A percentile compares a stretch with the other conserved stretches of the same genome.
phyloP scores from a whole-genome alignment of 2,329 filamentous ascomycete species.

The Nectriaceae sp. region DNA sequence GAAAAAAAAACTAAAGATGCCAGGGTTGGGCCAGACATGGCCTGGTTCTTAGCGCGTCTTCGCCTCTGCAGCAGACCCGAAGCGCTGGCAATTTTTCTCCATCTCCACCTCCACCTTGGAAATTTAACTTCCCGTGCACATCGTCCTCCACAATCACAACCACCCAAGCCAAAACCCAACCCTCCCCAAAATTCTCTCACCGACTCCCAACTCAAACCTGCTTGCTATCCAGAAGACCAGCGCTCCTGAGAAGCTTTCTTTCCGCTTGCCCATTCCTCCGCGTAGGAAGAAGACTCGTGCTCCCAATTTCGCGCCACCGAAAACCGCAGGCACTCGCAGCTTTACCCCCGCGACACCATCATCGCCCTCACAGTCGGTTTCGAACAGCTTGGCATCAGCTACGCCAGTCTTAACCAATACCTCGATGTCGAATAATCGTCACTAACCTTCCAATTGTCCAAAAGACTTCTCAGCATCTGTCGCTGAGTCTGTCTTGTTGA shows the following conservation, averaged over 20 bases:
- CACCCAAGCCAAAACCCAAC: constrained; percentile 4
- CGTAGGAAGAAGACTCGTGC: no score
- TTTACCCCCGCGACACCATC: neutral
- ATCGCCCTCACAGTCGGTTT: constrained; percentile 2
- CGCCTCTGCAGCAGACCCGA: no score
- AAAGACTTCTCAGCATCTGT: constrained; percentile 27
- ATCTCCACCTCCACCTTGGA: constrained; percentile 9
- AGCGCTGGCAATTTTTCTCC: constrained; percentile 1
- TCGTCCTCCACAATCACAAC: constrained; percentile 14
- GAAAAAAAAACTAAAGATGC: neutral
- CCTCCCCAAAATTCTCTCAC: constrained; percentile 28
- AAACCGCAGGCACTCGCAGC: neutral
- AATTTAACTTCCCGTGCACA: constrained; percentile 9
- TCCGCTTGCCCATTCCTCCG: neutral
- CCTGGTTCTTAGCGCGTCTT: no score
- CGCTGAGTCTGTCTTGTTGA: constrained; percentile 25
- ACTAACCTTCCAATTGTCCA: constrained; percentile 22
- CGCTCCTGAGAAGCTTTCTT: neutral
- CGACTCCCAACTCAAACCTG: no score
- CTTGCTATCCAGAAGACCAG: no score
- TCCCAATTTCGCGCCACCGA: neutral
- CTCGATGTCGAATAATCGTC: constrained; percentile 30
- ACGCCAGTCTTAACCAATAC: no score
- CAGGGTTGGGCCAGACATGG: neutral
- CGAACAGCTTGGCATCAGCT: no score